A percentile compares a stretch with the other conserved stretches of the same genome.
phyloP scores from a whole-genome alignment of 352 stramenopile species.

The Phytophthora cryptogea region DNA sequence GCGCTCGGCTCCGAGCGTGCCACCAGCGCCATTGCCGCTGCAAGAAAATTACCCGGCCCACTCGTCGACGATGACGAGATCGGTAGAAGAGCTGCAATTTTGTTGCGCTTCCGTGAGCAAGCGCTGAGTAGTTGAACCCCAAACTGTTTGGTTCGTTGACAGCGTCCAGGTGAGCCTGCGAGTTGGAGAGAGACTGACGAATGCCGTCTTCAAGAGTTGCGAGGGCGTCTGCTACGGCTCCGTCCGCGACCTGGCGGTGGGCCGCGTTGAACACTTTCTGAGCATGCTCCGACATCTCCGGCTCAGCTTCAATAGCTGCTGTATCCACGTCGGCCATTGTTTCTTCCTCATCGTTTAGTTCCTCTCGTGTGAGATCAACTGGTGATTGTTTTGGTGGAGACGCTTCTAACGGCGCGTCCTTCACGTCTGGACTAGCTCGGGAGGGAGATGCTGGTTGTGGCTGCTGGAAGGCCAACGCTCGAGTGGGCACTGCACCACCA shows the following conservation, averaged over 20 bases:
- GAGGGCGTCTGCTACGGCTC: constrained; percentile 42
- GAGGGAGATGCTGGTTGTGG: constrained; percentile 7
- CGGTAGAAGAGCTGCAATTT: constrained; percentile 47
- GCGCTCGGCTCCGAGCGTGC: constrained; percentile 10
- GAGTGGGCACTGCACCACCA: constrained; percentile 43
- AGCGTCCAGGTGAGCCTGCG: constrained; percentile 19
- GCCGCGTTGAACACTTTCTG: constrained; percentile 20
- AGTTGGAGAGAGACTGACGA: constrained; percentile 44
- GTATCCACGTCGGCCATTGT: neutral
- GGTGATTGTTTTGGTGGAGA: neutral
- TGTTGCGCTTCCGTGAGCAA: constrained; percentile 40
- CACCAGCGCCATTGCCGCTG: constrained; percentile 46
- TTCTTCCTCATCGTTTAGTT: neutral
- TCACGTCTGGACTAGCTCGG: neutral
- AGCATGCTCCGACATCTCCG: constrained; percentile 19
- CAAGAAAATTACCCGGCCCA: constrained; percentile 31
- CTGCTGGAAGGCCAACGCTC: constrained; percentile 34
- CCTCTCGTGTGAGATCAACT: neutral
- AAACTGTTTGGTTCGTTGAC: constrained; percentile 20
- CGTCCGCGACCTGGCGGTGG: constrained; percentile 20
- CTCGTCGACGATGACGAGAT: constrained; percentile 31
- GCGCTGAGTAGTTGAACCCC: constrained; percentile 51
- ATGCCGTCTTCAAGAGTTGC: constrained; percentile 53
- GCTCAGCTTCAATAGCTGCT: neutral
- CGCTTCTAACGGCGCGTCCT: neutral